Evolutionary conservation across 805 yeast genomes (phyloP), one percentile per base, ranked within the genome.

Genomic region (Suhomyces kilbournensis): DNA sequence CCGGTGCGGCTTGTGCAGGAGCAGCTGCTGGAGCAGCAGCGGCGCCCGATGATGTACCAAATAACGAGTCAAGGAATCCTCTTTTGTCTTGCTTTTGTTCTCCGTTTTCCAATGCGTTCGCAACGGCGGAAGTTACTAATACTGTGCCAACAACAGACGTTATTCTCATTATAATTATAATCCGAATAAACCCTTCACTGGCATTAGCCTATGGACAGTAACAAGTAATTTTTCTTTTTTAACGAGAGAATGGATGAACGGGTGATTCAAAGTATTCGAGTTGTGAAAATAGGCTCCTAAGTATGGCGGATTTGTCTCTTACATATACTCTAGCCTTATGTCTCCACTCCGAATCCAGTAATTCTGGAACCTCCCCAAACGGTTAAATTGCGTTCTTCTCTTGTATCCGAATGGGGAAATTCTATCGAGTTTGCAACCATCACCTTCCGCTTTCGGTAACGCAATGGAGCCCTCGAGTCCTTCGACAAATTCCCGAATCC

Each of bases 111-210:
- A 54, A 51, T 12, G 56, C 61, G 35, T 52, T 59, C 38, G 60
- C 66, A 44, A 65, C 54, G n/a, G 64, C 62, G 25, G 67, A 52
- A 39, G 63, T 58, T 44, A 60, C 56, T 61, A 67, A 60, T 44
- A 65, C 55, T 49, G 61, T 60, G 54, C 56, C 60, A 48, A 61
- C 56, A 49, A 64, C 63, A 52, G 64, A 54, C 20, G 58, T 52
- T 54, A 66, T 51, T 57, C 60, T 66, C 71, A 66, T 66, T 30
- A 32, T 57, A 42, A 32, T 42, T 40, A 48, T 44, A 42, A 47
- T 50, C 49, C 46, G 35, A 46, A 19, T 46, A 25, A 17, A 17
- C 44, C 44, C 38, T 45, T 28, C 50, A 52, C 49, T 44, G 40
- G 52, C 46, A 44, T 49, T 35, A 47, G 48, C 35, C 48, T 46